Conservation (phyloP, 345 rosid species). For the Syzygium jambos region DNA sequence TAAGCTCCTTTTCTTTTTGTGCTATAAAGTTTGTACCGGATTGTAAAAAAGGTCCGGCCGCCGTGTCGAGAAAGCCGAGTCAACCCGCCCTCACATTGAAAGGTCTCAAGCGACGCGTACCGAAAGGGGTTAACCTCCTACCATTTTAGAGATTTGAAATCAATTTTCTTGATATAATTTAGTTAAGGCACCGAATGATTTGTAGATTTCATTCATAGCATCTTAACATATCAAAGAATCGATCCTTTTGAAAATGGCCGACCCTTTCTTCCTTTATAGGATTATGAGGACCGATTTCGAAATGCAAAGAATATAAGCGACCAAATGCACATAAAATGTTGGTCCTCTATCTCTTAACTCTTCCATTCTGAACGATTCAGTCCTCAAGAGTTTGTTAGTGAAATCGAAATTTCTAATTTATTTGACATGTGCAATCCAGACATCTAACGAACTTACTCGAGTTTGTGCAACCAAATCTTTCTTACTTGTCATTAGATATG, state of each 20-base stretch:
- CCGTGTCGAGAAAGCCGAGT: neutral
- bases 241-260: neutral
- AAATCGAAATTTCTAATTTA: neutral
- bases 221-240: neutral
- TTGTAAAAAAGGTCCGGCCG: neutral
- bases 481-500: no score
- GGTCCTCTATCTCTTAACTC: neutral
- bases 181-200: neutral
- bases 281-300: neutral
- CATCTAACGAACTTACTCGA: neutral
- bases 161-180: neutral
- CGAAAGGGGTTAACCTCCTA: neutral
- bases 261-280: neutral
- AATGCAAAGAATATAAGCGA: neutral
- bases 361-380: neutral
- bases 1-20: neutral
- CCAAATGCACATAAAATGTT: neutral
- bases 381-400: neutral
- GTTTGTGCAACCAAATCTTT: neutral
- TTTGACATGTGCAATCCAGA: neutral
- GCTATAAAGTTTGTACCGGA: neutral
- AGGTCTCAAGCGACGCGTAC: accelerated
- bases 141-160: neutral
- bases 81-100: neutral
- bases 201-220: neutral